Percentiles rank a stretch among this genome's conserved stretches.
Evolutionary conservation across 1,284 basidiomycete genomes (phyloP).

Genomic region (Puccinia coronata): DNA sequence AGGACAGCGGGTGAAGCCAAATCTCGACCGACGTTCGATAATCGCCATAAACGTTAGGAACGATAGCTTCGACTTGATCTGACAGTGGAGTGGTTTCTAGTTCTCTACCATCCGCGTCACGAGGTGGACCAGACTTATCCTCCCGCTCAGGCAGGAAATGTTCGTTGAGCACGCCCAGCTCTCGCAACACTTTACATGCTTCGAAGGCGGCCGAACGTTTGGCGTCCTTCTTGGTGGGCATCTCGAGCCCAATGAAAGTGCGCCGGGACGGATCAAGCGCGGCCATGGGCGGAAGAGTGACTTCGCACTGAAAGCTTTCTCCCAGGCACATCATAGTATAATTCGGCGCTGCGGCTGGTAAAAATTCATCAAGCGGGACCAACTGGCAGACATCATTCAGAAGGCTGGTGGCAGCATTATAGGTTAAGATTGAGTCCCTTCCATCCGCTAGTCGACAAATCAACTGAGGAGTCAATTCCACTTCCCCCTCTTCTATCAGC

Average conservation of each 20-base stretch:
- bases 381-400: constrained; percentile 72
- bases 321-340: constrained; percentile 67
- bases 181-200: constrained; percentile 69
- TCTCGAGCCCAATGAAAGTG: constrained; percentile 62
- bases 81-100: constrained; percentile 17
- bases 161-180: constrained; percentile 74
- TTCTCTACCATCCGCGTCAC: constrained; percentile 51
- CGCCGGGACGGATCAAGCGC: constrained; percentile 67
- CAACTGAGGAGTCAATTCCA: constrained; percentile 62
- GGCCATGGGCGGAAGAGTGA: constrained; percentile 70
- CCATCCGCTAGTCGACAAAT: constrained; percentile 67
- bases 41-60: constrained; percentile 45
- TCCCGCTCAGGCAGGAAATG: constrained; percentile 70
- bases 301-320: constrained; percentile 65
- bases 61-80: constrained; percentile 25
- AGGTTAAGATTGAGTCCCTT: constrained; percentile 68
- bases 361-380: constrained; percentile 72
- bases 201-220: constrained; percentile 75
- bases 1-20: constrained; percentile 25
- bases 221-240: constrained; percentile 68
- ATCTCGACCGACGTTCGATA: not conserved
- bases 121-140: constrained; percentile 50
- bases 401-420: constrained; percentile 70
- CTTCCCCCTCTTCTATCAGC: constrained; percentile 69
- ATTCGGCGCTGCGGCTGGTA: constrained; percentile 65